A percentile compares a stretch with the other conserved stretches of the same genome.
Conservation (phyloP, 495 filamentous ascomycete species). For the Amphirosellinia nigrospora region DNA sequence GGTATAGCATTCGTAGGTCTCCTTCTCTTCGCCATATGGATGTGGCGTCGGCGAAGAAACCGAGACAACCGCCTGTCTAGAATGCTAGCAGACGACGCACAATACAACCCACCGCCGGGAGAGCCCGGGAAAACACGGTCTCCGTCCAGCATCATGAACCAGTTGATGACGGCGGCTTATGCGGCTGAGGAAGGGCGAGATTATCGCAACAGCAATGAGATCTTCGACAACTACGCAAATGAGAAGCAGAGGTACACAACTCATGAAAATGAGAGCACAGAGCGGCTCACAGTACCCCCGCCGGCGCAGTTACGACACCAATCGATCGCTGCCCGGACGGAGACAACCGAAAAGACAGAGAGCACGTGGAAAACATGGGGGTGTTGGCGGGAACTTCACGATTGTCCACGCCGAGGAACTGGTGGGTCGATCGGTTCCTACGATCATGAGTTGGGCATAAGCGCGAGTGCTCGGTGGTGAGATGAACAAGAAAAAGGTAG, state of each 20-base stretch:
- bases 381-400: slow-evolving; percentile 15
- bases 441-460: not conserved
- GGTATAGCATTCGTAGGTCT: slow-evolving; percentile 8
- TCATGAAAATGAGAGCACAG: not conserved
- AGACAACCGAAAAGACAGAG: slow-evolving; percentile 3
- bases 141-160: slow-evolving; percentile 22
- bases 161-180: slow-evolving; percentile 16
- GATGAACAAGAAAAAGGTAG: not conserved
- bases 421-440: slow-evolving; percentile 20
- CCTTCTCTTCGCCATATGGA: slow-evolving; percentile 1
- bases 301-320: not conserved
- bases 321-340: slow-evolving; percentile 15
- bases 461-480: not conserved
- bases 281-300: not conserved
- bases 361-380: slow-evolving; percentile 21
- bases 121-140: not conserved
- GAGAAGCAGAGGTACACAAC: slow-evolving; percentile 10
- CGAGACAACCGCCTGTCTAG: not conserved
- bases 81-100: not conserved
- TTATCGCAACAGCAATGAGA: not conserved
- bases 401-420: not conserved
- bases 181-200: slow-evolving; percentile 12
- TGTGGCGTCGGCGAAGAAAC: slow-evolving; percentile 3
- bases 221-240: slow-evolving; percentile 8
- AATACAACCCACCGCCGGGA: not conserved